Evolutionary conservation across 2,329 filamentous ascomycete species (phyloP).

Genomic region (Falciphora oryzae): DNA sequence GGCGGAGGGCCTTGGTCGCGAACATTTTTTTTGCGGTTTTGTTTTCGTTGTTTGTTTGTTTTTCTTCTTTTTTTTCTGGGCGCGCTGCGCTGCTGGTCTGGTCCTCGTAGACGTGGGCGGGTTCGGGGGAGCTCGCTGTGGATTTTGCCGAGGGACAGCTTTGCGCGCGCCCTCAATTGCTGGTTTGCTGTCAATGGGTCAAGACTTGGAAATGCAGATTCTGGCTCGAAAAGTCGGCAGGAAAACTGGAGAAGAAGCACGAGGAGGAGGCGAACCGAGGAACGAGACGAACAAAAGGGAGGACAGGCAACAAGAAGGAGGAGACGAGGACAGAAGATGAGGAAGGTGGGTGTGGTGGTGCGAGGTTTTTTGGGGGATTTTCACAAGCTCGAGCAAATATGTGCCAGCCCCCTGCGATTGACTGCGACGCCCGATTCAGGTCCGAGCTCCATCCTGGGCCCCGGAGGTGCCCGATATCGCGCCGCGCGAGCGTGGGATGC

Average conservation of each 20-base stretch:
- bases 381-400: neutral
- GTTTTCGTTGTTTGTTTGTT: neutral
- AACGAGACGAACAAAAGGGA: neutral
- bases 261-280: neutral
- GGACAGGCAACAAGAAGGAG: neutral
- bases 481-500: neutral
- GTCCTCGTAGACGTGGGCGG: too few species aligned
- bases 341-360: neutral
- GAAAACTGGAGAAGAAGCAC: neutral
- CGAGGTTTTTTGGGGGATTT: neutral
- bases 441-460: neutral
- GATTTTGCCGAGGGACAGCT: neutral
- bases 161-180: neutral
- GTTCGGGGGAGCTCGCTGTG: neutral
- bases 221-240: too few species aligned
- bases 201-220: too few species aligned
- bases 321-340: neutral
- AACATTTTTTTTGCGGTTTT: constrained; percentile 37
- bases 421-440: neutral
- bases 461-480: neutral
- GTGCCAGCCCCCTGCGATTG: neutral
- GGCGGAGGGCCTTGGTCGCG: constrained; percentile 50
- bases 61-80: too few species aligned
- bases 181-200: neutral
- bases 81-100: neutral